Evolutionary conservation across 2,329 filamentous ascomycete genomes (phyloP).

Genomic region (Verticillium longisporum): DNA sequence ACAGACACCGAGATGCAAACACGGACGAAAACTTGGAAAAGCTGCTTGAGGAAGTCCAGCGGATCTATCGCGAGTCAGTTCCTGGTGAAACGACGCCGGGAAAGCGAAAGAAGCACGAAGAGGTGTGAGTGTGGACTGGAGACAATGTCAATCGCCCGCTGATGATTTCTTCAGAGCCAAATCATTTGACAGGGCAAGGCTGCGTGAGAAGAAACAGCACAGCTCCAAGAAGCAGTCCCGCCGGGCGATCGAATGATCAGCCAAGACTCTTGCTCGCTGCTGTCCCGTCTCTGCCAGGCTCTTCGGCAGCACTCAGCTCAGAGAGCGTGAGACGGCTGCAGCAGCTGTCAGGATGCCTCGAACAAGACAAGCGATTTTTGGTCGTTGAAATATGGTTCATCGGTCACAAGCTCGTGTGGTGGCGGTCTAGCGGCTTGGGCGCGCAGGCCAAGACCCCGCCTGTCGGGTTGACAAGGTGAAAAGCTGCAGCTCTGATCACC

Average conservation of each 20-base stretch:
- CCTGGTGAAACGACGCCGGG: constrained; percentile 38
- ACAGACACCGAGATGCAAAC: constrained; percentile 45
- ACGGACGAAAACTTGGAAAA: constrained; percentile 45
- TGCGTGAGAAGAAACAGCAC: constrained; percentile 40
- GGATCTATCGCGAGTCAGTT: constrained; percentile 38
- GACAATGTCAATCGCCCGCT: background rate
- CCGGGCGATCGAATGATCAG: background rate
- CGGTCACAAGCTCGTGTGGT: background rate
- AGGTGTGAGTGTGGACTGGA: constrained; percentile 30
- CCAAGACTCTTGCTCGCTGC: background rate
- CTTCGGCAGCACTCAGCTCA: no score
- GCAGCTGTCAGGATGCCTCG: background rate
- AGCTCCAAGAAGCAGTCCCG: constrained; percentile 40
- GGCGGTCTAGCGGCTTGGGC: background rate
- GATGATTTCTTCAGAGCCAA: constrained; percentile 29
- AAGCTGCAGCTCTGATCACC: background rate
- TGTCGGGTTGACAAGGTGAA: background rate
- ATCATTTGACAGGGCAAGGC: constrained; percentile 34
- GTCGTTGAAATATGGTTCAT: background rate
- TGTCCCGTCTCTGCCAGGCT: background rate
- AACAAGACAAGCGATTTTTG: background rate
- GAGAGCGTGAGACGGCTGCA: background rate
- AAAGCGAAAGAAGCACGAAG: constrained; percentile 41
- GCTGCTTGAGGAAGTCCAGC: constrained; percentile 38
- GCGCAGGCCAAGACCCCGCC: background rate